Base-by-base conservation (phyloP, 2,329 filamentous ascomycete species). In the Plenodomus tracheiphilus region DNA sequence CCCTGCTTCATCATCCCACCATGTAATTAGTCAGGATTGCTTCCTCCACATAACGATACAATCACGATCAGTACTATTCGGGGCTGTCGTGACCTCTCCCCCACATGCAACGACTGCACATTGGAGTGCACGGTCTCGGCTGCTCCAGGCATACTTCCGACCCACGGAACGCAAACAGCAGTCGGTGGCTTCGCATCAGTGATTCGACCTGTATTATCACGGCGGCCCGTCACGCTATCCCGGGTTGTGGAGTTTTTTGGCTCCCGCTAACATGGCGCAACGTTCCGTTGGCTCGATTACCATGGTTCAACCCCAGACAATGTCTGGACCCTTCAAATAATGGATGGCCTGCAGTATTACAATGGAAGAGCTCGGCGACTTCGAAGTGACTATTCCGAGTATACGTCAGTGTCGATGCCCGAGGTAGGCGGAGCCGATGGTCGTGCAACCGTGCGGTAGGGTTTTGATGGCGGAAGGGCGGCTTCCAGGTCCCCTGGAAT, bases 211-310 rank as follows among this genome's bases (percentile, higher is more conserved):
- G n/a, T 22, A 2, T 21, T 19, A n/a, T 17, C 25, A 8, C 18
- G 28, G 21, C 43, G 43, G 43, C 20, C 28, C 43, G 43, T 32
- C 25, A 45, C 16, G 25, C 13, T 45, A 22, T 21, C 20, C 16
- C 35, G 35, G 17, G 4, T 22, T 11, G 22, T 13, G n/a, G n/a
- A 21, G 5, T 10, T 7, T 15, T 37, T 17, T 43, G 41, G 41
- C 34, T 21, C 41, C 6, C 20, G 10, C 32, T 15, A 21, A 39
- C 22, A 39, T 7, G 8, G 15, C 43, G 43, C 43, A 39, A 30
- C 43, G 35, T 45, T 22, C 35, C 43, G 43, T 45, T 39, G 43
- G 35, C 35, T 17, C 16, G 8, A 37, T 37, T 8, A 16, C 9
- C 35, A 37, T 37, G 35, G 11, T 37, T 10, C 6, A 18, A 37